phyloP scores from a whole-genome alignment of 2,329 filamentous ascomycete species.

The Clonostachys rhizophaga region DNA sequence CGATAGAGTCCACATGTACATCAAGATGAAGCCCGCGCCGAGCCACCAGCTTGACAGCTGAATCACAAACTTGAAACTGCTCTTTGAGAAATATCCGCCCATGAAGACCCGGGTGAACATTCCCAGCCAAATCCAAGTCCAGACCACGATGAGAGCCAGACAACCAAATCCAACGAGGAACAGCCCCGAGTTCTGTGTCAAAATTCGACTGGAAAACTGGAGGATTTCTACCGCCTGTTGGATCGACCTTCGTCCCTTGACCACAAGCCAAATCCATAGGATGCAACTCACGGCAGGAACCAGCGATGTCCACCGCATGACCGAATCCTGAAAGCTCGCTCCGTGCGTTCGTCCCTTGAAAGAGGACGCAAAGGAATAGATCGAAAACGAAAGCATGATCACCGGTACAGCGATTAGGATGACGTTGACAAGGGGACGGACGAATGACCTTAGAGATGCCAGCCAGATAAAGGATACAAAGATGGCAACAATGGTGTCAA shows the following conservation, averaged over 20 bases:
- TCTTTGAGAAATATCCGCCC: conserved; percentile 74
- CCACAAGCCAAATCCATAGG: conserved; percentile 80
- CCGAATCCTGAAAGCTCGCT: conserved; percentile 75
- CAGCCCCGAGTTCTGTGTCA: conserved; percentile 79
- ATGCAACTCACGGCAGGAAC: conserved; percentile 69
- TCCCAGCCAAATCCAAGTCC: conserved; percentile 93
- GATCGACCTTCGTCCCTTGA: conserved; percentile 74
- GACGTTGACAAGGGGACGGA: conserved; percentile 74
- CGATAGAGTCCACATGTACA: conserved; percentile 93
- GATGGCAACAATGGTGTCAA: conserved; percentile 88
- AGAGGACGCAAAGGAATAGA: conserved; percentile 89
- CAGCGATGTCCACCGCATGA: conserved; percentile 83
- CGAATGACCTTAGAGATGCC: conserved; percentile 80
- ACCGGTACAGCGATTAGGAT: conserved; percentile 82
- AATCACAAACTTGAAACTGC: conserved; percentile 67
- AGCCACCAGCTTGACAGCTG: conserved; percentile 91
- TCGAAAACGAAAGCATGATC: conserved; percentile 80
- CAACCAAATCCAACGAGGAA: conserved; percentile 78
- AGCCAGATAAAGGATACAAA: conserved; percentile 89
- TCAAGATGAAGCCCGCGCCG: conserved; percentile 83
- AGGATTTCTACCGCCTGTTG: conserved; percentile 82
- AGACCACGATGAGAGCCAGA: conserved; percentile 70
- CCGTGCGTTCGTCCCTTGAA: conserved; percentile 75
- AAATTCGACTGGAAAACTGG: conserved; percentile 85
- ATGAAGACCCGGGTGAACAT: conserved; percentile 97